Percentiles rank a stretch among this genome's conserved stretches.
These are phyloP conservation scores for Auriscalpium vulgare DNA, from an alignment of 768 basidiomycete genomes.

Conservation along the genomic window DNA sequence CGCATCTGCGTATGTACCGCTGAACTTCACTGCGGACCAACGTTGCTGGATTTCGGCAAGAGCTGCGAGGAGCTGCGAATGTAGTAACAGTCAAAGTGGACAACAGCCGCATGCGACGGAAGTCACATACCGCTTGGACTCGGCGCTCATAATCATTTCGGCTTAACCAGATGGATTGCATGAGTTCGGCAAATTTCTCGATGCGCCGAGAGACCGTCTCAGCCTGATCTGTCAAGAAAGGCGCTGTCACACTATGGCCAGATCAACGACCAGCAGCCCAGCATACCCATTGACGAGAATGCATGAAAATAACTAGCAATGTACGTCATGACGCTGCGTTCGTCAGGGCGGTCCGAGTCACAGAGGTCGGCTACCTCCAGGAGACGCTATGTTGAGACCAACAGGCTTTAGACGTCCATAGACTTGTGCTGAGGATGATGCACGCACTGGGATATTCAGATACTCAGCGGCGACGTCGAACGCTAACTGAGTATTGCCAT, in stretches of 20 bases:
- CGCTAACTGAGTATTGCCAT: slow-evolving; percentile 79
- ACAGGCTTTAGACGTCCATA: no score
- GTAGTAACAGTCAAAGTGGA: slow-evolving; percentile 5
- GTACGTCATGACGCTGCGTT: slow-evolving; percentile 96
- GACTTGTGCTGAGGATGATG: no score
- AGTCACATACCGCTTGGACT: slow-evolving; percentile 49
- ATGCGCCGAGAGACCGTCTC: slow-evolving; percentile 91
- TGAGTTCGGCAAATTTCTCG: slow-evolving; percentile 92
- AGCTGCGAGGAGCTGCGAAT: slow-evolving; percentile 51
- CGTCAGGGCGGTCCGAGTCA: slow-evolving; percentile 82
- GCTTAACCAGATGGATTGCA: slow-evolving; percentile 85
- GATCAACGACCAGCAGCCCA: background rate
- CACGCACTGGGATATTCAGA: slow-evolving; percentile 75
- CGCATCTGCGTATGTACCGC: slow-evolving; percentile 74
- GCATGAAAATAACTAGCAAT: slow-evolving; percentile 98
- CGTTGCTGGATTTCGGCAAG: slow-evolving; percentile 57
- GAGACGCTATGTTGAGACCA: slow-evolving; percentile 53
- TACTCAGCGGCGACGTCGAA: slow-evolving; percentile 84
- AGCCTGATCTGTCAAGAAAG: slow-evolving; percentile 62
- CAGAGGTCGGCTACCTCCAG: slow-evolving; percentile 95
- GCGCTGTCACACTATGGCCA: background rate
- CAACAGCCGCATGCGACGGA: background rate
- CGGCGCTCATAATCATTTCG: slow-evolving; percentile 92
- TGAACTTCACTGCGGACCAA: slow-evolving; percentile 63
- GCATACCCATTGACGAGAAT: slow-evolving; percentile 90